Base-by-base conservation (phyloP, 2,329 filamentous ascomycete species). In the Achaetomium macrosporum region DNA sequence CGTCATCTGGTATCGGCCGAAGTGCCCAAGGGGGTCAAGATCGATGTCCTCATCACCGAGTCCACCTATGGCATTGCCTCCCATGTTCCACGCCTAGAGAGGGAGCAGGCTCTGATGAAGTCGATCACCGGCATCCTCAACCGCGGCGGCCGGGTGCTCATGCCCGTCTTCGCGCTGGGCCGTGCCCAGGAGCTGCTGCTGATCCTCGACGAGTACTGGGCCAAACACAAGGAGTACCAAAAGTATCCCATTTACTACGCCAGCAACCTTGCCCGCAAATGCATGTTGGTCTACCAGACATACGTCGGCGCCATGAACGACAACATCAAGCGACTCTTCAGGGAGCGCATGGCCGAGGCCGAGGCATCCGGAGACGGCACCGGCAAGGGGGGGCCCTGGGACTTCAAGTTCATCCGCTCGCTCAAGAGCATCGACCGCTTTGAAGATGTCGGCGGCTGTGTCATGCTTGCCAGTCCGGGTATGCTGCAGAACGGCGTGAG, bases 241-340 rank as follows among this genome's bases (percentile, higher is more conserved):
- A 90, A 88, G 60, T 86, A 88, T 35, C 93, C 93, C 5, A 97
- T 99, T 57, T 99, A 97, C 74, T 99, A 97, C 69, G 95, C 95
- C 50, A 93, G 89, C 63, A 96, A 95, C 64, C 81, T 97, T 40
- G 93, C 93, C 1, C 79, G 92, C 57, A 93, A 96, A 70, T 99
- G 93, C 73, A 99, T 99, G 93, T 82, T 96, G 30, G 90, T 97
- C 3, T 99, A 99, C 67, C 93, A 97, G 68, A 99, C 93, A 1
- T 99, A 97, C 64, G 90, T 97, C 45, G 90, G 91, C 45, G 90
- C 91, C 51, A 99, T 99, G 93, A 99, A 99, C 68, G 92, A 97
- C 65, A 97, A 96, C 64, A 97, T 99, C 75, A 96, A 96, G 69
- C 83, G 89, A 11, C 80, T 96, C n/a, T 96, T 96, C 71, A 81